These are phyloP conservation scores for Pseudovirgaria hyperparasitica DNA, from an alignment of 2,329 filamentous ascomycete genomes.

Conservation along the genomic window DNA sequence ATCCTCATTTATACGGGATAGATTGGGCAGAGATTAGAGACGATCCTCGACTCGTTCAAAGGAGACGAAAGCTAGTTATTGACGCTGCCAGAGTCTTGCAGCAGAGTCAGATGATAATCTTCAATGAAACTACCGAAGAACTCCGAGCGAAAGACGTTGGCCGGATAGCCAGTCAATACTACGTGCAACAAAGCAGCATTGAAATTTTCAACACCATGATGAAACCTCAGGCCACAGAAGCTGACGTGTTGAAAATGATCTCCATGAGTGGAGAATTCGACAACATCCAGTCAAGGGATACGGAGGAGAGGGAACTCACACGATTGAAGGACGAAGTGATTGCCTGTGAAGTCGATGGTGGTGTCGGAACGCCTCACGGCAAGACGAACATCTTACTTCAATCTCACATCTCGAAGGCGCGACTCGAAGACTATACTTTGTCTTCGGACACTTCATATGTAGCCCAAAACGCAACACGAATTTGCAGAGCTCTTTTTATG, in stretches of 20 bases:
- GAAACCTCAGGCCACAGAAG: conserved; percentile 72
- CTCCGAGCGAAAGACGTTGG: conserved; percentile 90
- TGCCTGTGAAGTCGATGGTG: conserved; percentile 66
- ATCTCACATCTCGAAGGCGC: conserved; percentile 78
- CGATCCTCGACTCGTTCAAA: conserved; percentile 75
- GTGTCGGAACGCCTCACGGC: conserved; percentile 55
- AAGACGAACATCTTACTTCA: conserved; percentile 96
- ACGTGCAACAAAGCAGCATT: conserved; percentile 85
- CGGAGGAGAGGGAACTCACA: conserved; percentile 75
- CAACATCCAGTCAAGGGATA: conserved; percentile 88
- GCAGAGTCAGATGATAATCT: conserved; percentile 97
- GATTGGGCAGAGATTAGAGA: conserved; percentile 85
- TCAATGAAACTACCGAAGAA: conserved; percentile 88
- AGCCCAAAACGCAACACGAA: conserved; percentile 87
- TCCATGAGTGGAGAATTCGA: conserved; percentile 97
- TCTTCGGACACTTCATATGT: conserved; percentile 89
- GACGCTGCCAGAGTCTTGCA: conserved; percentile 80
- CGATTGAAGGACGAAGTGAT: conserved; percentile 56
- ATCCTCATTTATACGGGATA: conserved; percentile 85
- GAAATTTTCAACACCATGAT: conserved; percentile 96
- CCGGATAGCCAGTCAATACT: conserved; percentile 93
- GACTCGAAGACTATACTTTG: conserved; percentile 86
- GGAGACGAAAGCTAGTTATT: conserved; percentile 73
- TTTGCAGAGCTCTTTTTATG: conserved; percentile 92
- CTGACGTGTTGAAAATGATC: conserved; percentile 90